Evolutionary conservation across 192 early-diverging fungal genomes (phyloP), one percentile per base, ranked within the genome.

Genomic region (Backusella westeae): DNA sequence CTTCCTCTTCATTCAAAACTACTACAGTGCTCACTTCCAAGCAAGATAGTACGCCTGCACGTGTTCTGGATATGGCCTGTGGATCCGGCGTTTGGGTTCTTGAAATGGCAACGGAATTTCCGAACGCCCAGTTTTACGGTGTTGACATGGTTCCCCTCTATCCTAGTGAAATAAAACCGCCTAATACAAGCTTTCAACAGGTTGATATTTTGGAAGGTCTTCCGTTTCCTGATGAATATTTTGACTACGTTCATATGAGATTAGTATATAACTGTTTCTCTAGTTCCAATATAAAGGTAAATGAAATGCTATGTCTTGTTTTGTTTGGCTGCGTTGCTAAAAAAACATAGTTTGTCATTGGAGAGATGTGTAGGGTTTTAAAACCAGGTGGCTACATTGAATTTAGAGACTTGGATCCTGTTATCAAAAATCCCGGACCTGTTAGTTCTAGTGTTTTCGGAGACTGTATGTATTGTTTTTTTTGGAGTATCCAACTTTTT

Each of bases 341-440:
- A 59, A 63, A 63, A 63, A 63, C 3, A 29, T 44, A 71, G 70
- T 71, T 71, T 49, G 29, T 71, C 8, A 46, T 71, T 32, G 23
- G 44, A 17, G 70, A 71, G 29, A 71, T 71, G 15, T 44, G 42
- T 49, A 36, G 70, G 21, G 72, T 83, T 10, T 36, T 78, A 9
- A 81, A 81, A 75, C 84, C 84, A 34, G 77, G 82, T 15, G 84
- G 84, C 14, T 85, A 75, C 63, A 73, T 85, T 29, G 84, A 85
- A 75, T 17, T 85, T 15, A 68, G 80, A 23, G 84, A 85, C 46
- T 32, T 80, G 23, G 76, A 83, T 63, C 78, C 80, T 10, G 65
- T 49, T 7, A 66, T 81, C 17, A 42, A 67, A 32, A 69, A 75
- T 75, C 63, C 73, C 8, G 80, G 80, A 23, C 80, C 80, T 32